phyloP scores from a whole-genome alignment of 1,139 yeast species.

The Candida sp. region DNA sequence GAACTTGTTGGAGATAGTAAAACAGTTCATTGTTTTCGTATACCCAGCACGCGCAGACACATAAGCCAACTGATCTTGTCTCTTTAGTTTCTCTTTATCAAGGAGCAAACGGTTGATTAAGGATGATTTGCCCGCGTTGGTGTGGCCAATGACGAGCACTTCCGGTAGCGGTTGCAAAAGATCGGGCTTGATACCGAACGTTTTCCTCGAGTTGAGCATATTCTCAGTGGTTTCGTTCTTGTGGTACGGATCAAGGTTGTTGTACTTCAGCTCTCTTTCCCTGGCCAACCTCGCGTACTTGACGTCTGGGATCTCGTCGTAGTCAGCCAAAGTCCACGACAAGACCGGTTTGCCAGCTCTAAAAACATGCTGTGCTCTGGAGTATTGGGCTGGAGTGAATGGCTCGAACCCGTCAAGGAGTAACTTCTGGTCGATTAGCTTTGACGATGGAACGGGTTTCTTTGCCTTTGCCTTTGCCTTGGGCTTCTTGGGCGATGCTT shows the following conservation, averaged over 20 bases:
- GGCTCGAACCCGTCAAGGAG: conserved; percentile 8
- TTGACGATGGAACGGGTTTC: background rate
- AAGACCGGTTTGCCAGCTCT: conserved; percentile 44
- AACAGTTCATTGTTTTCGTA: conserved; percentile 79
- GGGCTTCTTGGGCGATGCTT: conserved; percentile 20
- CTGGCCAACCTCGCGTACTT: conserved; percentile 35
- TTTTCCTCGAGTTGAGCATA: conserved; percentile 19
- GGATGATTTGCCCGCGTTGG: conserved; percentile 87
- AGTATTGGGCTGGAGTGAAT: conserved; percentile 13
- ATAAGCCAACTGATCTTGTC: conserved; percentile 47
- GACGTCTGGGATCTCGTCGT: conserved; percentile 62
- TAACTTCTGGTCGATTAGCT: conserved; percentile 1
- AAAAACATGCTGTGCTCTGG: conserved; percentile 40
- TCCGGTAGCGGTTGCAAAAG: conserved; percentile 18
- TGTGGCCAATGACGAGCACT: conserved; percentile 73
- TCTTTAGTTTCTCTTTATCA: conserved; percentile 26
- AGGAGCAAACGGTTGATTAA: conserved; percentile 60
- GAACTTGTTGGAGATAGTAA: conserved; percentile 63
- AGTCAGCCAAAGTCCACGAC: conserved; percentile 65
- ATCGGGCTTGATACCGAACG: conserved; percentile 36
- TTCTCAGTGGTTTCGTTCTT: conserved; percentile 23
- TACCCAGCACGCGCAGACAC: conserved; percentile 71
- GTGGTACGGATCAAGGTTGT: conserved; percentile 22
- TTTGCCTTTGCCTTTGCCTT: background rate
- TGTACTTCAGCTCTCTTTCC: conserved; percentile 16